These are phyloP conservation scores for Eucalyptus pumila DNA, from an alignment of 345 rosid species.

Conservation along the genomic window DNA sequence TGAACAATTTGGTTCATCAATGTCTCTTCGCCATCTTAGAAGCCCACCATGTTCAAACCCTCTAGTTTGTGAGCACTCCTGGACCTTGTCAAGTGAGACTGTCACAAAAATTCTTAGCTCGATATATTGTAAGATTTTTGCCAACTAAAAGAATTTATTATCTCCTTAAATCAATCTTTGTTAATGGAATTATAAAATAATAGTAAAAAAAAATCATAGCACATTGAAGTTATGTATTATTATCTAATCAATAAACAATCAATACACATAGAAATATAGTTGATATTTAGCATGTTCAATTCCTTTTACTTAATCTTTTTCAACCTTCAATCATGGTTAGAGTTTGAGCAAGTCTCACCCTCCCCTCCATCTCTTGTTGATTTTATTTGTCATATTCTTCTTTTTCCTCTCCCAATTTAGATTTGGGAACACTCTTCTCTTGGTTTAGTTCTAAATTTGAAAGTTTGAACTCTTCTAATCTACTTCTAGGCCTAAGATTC, in stretches of 20 bases:
- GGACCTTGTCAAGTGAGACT: accelerated
- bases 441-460: no score
- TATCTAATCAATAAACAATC: neutral
- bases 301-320: neutral
- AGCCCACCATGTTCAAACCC: neutral
- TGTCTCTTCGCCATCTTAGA: neutral
- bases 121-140: neutral
- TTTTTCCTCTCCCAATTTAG: no score
- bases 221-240: neutral
- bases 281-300: neutral
- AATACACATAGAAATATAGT: neutral
- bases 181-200: neutral
- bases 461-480: no score
- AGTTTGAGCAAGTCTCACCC: no score
- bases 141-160: neutral
- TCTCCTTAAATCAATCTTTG: neutral
- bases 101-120: neutral
- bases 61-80: accelerated
- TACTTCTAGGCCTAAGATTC: no score
- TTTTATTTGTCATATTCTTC: no score
- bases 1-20: neutral
- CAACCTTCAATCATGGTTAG: no score
- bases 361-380: no score
- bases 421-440: no score
- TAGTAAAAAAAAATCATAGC: neutral